Percentiles rank a stretch among this genome's conserved stretches.
Evolutionary conservation across 768 basidiomycete genomes (phyloP).

Genomic region (Hygrocybe coccinea): DNA sequence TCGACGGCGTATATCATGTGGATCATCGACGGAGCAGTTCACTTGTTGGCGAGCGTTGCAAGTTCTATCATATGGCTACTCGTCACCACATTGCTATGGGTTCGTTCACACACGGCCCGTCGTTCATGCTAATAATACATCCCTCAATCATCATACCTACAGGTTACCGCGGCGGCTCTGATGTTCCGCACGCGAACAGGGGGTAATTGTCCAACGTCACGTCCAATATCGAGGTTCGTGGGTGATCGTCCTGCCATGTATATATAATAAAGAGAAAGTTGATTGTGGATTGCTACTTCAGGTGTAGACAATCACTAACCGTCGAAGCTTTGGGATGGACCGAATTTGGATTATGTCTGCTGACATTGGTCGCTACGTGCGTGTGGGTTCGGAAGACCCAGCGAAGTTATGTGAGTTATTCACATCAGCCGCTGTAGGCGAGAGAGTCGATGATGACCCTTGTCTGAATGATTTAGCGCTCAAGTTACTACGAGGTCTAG

Average conservation of each 20-base stretch:
- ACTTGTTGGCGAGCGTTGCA: conserved; percentile 69
- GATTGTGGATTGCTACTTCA: conserved; percentile 19
- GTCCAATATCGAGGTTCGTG: conserved; percentile 49
- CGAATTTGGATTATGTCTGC: conserved; percentile 44
- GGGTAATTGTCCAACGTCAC: conserved; percentile 50
- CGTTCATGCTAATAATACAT: conserved; percentile 1
- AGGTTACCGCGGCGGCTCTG: conserved; percentile 66
- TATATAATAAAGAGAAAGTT: conserved; percentile 12
- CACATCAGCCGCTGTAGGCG: neutral
- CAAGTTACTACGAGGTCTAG: conserved; percentile 41
- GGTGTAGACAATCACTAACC: conserved; percentile 68
- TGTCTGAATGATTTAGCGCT: neutral
- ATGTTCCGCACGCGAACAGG: conserved; percentile 62
- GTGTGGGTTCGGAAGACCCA: conserved; percentile 12
- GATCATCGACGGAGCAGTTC: conserved; percentile 60
- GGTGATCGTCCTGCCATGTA: conserved; percentile 8
- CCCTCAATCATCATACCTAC: conserved; percentile 3
- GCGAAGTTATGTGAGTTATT: conserved; percentile 24
- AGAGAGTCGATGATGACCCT: neutral
- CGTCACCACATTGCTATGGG: conserved; percentile 64
- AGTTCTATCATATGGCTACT: conserved; percentile 73
- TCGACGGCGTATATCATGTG: conserved; percentile 65
- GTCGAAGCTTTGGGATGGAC: conserved; percentile 75
- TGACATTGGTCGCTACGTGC: conserved; percentile 11
- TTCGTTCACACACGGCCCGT: conserved; percentile 26